Conservation (phyloP, 371 early-diverging fungal species). For the Mortierella sp. region DNA sequence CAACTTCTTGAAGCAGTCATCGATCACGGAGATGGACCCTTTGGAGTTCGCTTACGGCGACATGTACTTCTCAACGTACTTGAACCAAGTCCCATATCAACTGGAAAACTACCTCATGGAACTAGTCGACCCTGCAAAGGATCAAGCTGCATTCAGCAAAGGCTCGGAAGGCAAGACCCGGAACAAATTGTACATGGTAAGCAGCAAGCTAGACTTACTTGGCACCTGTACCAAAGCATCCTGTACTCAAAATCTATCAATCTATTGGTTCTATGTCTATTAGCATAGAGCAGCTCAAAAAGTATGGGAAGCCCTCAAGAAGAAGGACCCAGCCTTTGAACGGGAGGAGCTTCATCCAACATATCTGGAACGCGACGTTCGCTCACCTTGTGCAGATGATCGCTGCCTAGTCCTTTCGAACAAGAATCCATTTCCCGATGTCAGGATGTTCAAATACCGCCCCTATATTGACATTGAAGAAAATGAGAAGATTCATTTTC, state of each 20-base stretch:
- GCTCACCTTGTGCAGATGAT: slow-evolving; percentile 65
- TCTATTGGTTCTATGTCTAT: background rate
- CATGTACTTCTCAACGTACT: slow-evolving; percentile 66
- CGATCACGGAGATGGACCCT: slow-evolving; percentile 59
- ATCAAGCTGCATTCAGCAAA: slow-evolving; percentile 56
- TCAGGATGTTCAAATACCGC: slow-evolving; percentile 60
- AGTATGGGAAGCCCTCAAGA: slow-evolving; percentile 54
- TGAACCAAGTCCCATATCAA: slow-evolving; percentile 70
- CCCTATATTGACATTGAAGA: slow-evolving; percentile 60
- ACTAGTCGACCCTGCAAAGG: slow-evolving; percentile 37
- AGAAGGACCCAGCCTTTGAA: slow-evolving; percentile 50
- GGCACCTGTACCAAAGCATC: too few species aligned
- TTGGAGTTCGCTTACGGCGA: slow-evolving; percentile 65
- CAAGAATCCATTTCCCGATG: slow-evolving; percentile 60
- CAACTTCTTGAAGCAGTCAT: slow-evolving; percentile 59
- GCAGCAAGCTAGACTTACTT: background rate
- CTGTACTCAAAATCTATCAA: too few species aligned
- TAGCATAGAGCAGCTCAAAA: slow-evolving; percentile 59
- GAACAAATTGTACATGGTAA: slow-evolving; percentile 59
- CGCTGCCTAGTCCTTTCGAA: slow-evolving; percentile 70
- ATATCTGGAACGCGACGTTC: slow-evolving; percentile 55
- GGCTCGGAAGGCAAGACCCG: slow-evolving; percentile 51
- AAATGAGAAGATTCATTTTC: slow-evolving; percentile 59
- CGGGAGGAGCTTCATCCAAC: slow-evolving; percentile 56
- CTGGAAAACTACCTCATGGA: slow-evolving; percentile 58